Evolutionary conservation across 768 basidiomycete species (phyloP), one percentile per base, ranked within the genome.

Genomic region (Auricularia sp.): DNA sequence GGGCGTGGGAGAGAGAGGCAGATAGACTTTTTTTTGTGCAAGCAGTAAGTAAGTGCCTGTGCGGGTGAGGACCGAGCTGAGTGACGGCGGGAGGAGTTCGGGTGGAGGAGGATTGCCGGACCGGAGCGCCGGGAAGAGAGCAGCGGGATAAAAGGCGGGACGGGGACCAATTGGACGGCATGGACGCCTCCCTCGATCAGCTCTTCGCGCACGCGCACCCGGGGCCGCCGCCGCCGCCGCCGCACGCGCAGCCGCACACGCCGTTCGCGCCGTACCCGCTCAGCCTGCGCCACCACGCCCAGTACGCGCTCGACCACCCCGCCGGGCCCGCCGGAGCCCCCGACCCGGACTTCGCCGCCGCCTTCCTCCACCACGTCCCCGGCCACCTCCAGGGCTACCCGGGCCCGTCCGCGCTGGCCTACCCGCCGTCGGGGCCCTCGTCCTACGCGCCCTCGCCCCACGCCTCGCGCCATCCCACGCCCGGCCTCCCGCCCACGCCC

Each of bases 171-270:
- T 81, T 78, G 21, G 21, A 51, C 5, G 7, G 21, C 16, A 78
- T 78, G 78, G 77, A 77, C 77, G 80, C 81, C 78, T 79, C 77
- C 76, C 83, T 82, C 77, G 82, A 82, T 82, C 81, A 82, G 72
- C 80, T 85, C 76, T 85, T 84, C 80, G 81, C 84, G 77, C 82
- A 83, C 70, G 74, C 78, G 65, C 77, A 77, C 67, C 69, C 73
- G 66, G 68, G 63, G 54, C 65, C 69, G 39, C 68, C 65, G 51
- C 58, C 24, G 66, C 66, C 29, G 62, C 63, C 24, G 63, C 66
- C 66, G 65, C 71, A 67, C 59, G 62, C 63, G 42, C 64, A 68
- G 36, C 66, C 62, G 42, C 65, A 66, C 64, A 65, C 69, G 21
- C 64, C 68, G 11, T 35, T 24, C 63, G 21, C 16, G 37, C 21